phyloP scores from a whole-genome alignment of 139 green algal genomes.

The Coccomyxa sp. region DNA sequence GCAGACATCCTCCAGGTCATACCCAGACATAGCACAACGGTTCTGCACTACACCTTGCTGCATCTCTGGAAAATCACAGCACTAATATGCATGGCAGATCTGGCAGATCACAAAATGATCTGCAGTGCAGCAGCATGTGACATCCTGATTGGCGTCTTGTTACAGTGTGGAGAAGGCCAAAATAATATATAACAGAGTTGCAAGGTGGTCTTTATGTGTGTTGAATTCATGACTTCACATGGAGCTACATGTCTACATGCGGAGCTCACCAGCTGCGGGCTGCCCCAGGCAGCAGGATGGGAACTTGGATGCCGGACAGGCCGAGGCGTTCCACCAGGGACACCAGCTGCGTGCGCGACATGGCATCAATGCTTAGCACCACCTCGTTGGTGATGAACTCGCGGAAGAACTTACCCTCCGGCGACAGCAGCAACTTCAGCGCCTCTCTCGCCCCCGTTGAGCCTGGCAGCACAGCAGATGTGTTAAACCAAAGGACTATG shows the following conservation, averaged over 20 bases:
- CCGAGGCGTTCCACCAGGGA: constrained; percentile 20
- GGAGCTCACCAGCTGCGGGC: background rate
- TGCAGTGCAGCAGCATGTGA: no score
- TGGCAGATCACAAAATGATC: no score
- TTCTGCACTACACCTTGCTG: no score
- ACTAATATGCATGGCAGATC: no score
- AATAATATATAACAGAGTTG: no score
- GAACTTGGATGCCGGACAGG: constrained; percentile 12
- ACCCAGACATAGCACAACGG: no score
- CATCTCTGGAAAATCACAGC: no score
- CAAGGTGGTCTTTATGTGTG: no score
- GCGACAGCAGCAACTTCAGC: constrained; percentile 72
- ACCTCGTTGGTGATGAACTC: constrained; percentile 94
- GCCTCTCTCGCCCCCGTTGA: constrained; percentile 46
- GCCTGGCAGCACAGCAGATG: background rate
- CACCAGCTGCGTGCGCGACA: constrained; percentile 73
- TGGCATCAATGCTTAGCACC: constrained; percentile 90
- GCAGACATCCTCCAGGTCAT: background rate
- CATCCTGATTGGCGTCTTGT: background rate
- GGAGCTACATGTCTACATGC: no score
- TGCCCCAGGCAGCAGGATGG: constrained; percentile 22
- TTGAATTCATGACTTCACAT: no score
- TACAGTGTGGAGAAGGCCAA: background rate
- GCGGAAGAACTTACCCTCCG: constrained; percentile 86
- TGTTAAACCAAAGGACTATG: no score